phyloP scores from a whole-genome alignment of 352 stramenopile species.

The Phytophthora vignae region DNA sequence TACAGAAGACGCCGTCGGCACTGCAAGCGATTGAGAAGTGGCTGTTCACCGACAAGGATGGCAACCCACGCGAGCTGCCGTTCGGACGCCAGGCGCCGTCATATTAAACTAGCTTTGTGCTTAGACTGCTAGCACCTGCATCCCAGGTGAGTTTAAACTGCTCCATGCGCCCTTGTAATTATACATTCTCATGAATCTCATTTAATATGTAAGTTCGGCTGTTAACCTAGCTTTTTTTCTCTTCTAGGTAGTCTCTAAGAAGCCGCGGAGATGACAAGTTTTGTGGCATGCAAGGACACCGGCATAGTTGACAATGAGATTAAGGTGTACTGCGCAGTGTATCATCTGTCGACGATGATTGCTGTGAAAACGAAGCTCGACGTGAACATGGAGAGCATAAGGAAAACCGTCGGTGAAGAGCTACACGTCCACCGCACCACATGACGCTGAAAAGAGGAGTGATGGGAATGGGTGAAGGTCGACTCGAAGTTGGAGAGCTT shows the following conservation, averaged over 20 bases:
- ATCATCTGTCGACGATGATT: background rate
- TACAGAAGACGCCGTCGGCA: conserved; percentile 40
- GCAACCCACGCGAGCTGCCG: conserved; percentile 39
- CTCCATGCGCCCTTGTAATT: conserved; percentile 3
- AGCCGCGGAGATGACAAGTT: too few species aligned
- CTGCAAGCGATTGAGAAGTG: conserved; percentile 62
- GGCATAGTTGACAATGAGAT: background rate
- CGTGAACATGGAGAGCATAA: background rate
- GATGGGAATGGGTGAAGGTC: background rate
- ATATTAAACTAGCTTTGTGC: conserved; percentile 36
- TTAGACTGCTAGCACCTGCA: conserved; percentile 1
- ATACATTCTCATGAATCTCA: background rate
- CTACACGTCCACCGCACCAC: background rate
- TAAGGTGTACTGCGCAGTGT: background rate
- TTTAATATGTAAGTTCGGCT: background rate
- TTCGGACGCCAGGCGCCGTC: conserved; percentile 42
- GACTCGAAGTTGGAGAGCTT: background rate
- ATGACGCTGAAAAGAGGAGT: background rate
- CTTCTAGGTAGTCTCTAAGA: too few species aligned
- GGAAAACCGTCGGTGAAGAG: background rate
- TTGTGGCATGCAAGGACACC: too few species aligned
- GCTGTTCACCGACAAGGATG: conserved; percentile 60
- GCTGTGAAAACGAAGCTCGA: background rate
- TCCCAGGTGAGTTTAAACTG: background rate
- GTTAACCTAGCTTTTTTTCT: background rate